A percentile compares a stretch with the other conserved stretches of the same genome.
These are phyloP conservation scores for Mycosarcoma maydis DNA, from an alignment of 1,284 basidiomycete species.

Conservation along the genomic window DNA sequence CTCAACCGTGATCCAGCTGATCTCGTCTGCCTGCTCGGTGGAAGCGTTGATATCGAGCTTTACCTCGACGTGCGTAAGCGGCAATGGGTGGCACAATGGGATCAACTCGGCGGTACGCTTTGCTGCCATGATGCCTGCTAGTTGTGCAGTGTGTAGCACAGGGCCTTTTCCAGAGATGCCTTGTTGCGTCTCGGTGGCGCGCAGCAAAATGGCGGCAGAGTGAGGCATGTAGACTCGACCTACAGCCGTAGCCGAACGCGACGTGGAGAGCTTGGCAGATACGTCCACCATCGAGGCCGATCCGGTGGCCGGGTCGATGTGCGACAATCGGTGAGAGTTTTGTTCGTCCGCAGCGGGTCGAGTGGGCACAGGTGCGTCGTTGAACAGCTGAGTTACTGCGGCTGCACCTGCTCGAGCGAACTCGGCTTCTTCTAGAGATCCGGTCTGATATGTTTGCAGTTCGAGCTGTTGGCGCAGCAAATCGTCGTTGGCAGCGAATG, in stretches of 20 bases:
- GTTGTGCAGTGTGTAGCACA: constrained; percentile 75
- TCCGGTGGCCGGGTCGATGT: constrained; percentile 75
- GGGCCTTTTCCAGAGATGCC: constrained; percentile 63
- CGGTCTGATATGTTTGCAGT: not conserved
- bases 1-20: constrained; percentile 41
- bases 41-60: constrained; percentile 68
- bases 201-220: constrained; percentile 74
- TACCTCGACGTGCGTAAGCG: constrained; percentile 77
- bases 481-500: constrained; percentile 23
- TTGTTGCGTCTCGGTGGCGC: constrained; percentile 67
- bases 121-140: constrained; percentile 85
- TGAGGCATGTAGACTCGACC: constrained; percentile 79
- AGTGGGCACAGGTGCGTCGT: not conserved
- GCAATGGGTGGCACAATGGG: constrained; percentile 83
- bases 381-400: constrained; percentile 10
- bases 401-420: constrained; percentile 44
- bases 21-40: too few relatives aligned
- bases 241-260: constrained; percentile 77
- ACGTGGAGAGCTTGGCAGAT: constrained; percentile 74
- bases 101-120: constrained; percentile 77
- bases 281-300: constrained; percentile 84
- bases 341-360: not conserved
- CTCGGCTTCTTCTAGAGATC: constrained; percentile 30
- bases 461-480: constrained; percentile 22
- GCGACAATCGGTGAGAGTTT: constrained; percentile 69